Percentiles rank a stretch among this genome's conserved stretches.
Conservation (phyloP, 805 yeast genomes). For the Candida suzukii region DNA sequence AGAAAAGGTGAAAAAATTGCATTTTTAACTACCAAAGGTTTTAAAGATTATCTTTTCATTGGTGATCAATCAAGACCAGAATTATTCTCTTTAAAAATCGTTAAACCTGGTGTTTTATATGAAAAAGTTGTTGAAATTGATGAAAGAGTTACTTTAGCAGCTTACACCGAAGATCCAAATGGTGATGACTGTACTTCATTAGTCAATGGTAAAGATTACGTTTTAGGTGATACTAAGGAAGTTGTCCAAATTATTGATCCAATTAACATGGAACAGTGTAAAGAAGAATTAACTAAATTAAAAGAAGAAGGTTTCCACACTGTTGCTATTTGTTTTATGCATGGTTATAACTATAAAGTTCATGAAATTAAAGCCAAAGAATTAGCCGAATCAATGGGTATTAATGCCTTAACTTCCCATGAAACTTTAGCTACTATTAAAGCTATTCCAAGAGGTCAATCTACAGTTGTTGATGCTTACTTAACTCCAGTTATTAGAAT, state of each 20-base stretch:
- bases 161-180: conserved; percentile 60
- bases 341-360: conserved; percentile 29
- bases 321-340: conserved; percentile 29
- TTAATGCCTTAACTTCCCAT: conserved; percentile 23
- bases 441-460: conserved; percentile 30
- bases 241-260: conserved; percentile 30
- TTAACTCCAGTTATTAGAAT: conserved; percentile 30
- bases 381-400: conserved; percentile 35
- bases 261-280: conserved; percentile 16
- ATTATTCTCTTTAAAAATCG: conserved; percentile 69
- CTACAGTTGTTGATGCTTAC: conserved; percentile 34
- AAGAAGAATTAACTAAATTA: conserved; percentile 15
- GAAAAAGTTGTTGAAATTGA: conserved; percentile 69
- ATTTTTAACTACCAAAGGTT: conserved; percentile 74
- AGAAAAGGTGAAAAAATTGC: conserved; percentile 82
- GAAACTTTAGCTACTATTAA: conserved; percentile 28
- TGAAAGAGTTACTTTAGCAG: conserved; percentile 76
- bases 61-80: conserved; percentile 87
- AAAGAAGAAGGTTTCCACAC: conserved; percentile 21
- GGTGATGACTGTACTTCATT: conserved; percentile 28
- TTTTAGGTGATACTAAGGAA: conserved; percentile 30
- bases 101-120: conserved; percentile 59
- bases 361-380: conserved; percentile 28
- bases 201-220: conserved; percentile 17
- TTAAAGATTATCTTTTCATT: conserved; percentile 65